Evolutionary conservation across 306 rosid genomes (phyloP).

Genomic region (Fagus crenata): DNA sequence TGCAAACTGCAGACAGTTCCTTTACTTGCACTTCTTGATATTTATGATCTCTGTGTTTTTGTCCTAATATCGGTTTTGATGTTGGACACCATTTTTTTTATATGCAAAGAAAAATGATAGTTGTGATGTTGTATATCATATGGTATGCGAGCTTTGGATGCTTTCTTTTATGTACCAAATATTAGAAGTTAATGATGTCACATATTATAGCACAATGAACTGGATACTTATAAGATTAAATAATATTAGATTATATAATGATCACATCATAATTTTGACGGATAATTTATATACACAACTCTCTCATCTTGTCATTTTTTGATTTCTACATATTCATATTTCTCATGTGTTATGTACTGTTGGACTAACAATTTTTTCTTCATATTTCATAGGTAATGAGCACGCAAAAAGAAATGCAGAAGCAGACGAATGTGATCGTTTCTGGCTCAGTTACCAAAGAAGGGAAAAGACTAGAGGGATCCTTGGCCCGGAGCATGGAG

Average conservation of each 20-base stretch:
- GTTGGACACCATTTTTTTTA: not conserved
- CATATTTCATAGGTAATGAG: conserved; percentile 49
- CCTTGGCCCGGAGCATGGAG: conserved; percentile 60
- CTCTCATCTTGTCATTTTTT: conserved; percentile 2
- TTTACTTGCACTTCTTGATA: conserved; percentile 3
- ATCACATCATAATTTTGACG: conserved; percentile 4
- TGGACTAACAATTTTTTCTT: conserved; percentile 8
- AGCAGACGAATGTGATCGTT: conserved; percentile 59
- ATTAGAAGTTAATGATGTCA: conserved; percentile 5
- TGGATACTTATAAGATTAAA: conserved; percentile 19
- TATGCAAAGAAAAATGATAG: not conserved
- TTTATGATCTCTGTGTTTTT: not conserved
- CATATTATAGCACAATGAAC: conserved; percentile 7
- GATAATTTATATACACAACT: not conserved
- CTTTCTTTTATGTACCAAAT: not conserved
- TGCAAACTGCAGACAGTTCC: conserved; percentile 14
- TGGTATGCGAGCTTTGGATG: not conserved
- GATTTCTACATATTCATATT: not conserved
- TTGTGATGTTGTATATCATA: not conserved
- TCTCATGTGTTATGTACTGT: conserved; percentile 9
- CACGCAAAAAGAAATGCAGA: conserved; percentile 68
- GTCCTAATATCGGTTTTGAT: conserved; percentile 8
- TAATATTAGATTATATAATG: not conserved
- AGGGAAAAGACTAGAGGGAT: conserved; percentile 67
- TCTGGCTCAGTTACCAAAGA: conserved; percentile 62